Base-by-base conservation (phyloP, 108 stramenopile genomes). In the Craspedostauros australis region DNA sequence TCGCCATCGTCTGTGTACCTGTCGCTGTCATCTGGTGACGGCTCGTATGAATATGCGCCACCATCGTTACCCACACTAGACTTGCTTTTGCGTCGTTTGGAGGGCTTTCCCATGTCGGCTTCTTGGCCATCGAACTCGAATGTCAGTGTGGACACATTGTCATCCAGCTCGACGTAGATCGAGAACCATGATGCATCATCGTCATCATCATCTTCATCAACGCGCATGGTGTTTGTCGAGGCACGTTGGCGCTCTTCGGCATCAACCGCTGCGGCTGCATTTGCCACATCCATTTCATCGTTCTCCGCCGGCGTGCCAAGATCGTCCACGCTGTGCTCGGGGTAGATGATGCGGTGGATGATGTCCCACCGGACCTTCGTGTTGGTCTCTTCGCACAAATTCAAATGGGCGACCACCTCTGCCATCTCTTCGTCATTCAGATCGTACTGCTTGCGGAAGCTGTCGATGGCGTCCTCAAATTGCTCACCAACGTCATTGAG, bases 401-500 rank as follows among this genome's bases (percentile, higher is more conserved):
- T 54, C 43, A 46, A 53, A 28, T 18, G 47, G 23, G 27, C 33
- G 30, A 43, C 6, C 5, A 43, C 21, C 19, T 43, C 42, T n/a
- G 11, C 42, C 42, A 43, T 43, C 6, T 43, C 42, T 20, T 43
- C 42, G 19, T 7, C 9, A 11, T 16, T 20, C n/a, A 43, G 21
- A n/a, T 43, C n/a, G 14, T 43, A 43, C 14, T 43, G 42, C 7
- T 43, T 43, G 11, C 42, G 42, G 14, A 43, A 43, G 9, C 50
- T 5, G 5, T 49, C 39, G n/a, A 44, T 30, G 18, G 50, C 23
- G 12, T 54, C 15, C n/a, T 42, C 62, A 31, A 64, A 19, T n/a
- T 47, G 58, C 14, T 60, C 58, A 36, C 49, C 47, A 49, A 60
- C 49, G 19, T n/a, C n/a, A n/a, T n/a, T n/a, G n/a, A n/a, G n/a